Conservation (phyloP, 768 basidiomycete genomes). For the Naganishia vaughanmartiniae region DNA sequence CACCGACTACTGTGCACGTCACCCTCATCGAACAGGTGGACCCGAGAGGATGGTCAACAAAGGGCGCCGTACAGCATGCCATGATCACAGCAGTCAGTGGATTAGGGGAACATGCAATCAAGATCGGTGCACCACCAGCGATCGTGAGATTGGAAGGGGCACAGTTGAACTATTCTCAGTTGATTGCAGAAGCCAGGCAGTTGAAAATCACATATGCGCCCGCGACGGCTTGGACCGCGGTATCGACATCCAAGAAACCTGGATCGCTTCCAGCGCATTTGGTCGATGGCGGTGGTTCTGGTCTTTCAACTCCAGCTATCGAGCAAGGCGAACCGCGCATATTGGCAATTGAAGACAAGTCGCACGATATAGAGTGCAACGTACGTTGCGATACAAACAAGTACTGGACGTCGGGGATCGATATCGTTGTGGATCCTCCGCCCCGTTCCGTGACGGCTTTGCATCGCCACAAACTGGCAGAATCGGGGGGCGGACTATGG, state of each 20-base stretch:
- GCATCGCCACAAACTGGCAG: conserved; percentile 79
- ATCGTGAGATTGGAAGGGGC: conserved; percentile 76
- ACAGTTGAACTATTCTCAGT: conserved; percentile 68
- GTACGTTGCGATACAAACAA: conserved; percentile 84
- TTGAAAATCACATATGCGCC: conserved; percentile 77
- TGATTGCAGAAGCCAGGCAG: conserved; percentile 78
- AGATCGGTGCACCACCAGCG: conserved; percentile 90
- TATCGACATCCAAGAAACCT: conserved; percentile 42
- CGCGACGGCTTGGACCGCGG: conserved; percentile 51
- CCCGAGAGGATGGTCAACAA: conserved; percentile 95
- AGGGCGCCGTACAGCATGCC: conserved; percentile 85
- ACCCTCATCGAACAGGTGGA: conserved; percentile 95
- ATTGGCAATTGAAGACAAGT: conserved; percentile 22
- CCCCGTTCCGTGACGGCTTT: conserved; percentile 87
- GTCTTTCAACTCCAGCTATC: background rate
- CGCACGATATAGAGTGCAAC: conserved; percentile 71
- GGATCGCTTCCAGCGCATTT: conserved; percentile 39
- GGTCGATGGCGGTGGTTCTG: background rate
- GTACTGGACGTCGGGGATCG: conserved; percentile 73
- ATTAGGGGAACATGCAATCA: conserved; percentile 92
- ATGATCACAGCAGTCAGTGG: conserved; percentile 87
- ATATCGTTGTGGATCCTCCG: conserved; percentile 56
- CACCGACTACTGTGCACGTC: conserved; percentile 88
- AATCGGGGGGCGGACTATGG: conserved; percentile 86
- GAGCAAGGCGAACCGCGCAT: conserved; percentile 6